These are phyloP conservation scores for Mycena vulgaris DNA, from an alignment of 768 basidiomycete species.

Conservation along the genomic window DNA sequence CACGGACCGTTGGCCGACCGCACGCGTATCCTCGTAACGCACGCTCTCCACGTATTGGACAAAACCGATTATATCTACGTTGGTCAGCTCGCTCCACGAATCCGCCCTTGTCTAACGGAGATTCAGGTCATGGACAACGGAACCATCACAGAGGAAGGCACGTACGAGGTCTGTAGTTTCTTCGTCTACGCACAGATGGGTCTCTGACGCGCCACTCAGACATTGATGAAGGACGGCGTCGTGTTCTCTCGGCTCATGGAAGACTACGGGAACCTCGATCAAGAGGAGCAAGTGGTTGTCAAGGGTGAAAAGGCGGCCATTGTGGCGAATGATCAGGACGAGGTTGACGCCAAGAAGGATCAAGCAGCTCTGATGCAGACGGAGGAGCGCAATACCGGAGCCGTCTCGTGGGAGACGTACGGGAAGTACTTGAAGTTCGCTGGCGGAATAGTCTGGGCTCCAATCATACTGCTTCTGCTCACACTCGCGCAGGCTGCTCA, in stretches of 20 bases:
- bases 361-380: slow-evolving; percentile 62
- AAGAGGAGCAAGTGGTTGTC: slow-evolving; percentile 51
- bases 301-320: slow-evolving; percentile 21
- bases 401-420: slow-evolving; percentile 67
- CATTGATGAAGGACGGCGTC: slow-evolving; percentile 59
- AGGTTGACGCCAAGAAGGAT: slow-evolving; percentile 34
- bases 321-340: slow-evolving; percentile 13
- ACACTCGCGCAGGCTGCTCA: slow-evolving; percentile 64
- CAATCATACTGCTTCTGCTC: slow-evolving; percentile 61
- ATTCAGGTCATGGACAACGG: slow-evolving; percentile 67
- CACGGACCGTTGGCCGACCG: slow-evolving; percentile 65
- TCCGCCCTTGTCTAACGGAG: neutral
- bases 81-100: neutral
- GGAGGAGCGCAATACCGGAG: slow-evolving; percentile 72
- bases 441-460: slow-evolving; percentile 65
- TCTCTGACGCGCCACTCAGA: slow-evolving; percentile 38
- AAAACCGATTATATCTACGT: slow-evolving; percentile 74
- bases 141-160: slow-evolving; percentile 73
- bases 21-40: slow-evolving; percentile 76
- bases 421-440: slow-evolving; percentile 61
- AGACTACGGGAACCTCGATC: slow-evolving; percentile 65
- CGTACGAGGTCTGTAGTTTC: slow-evolving; percentile 60
- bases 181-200: slow-evolving; percentile 8
- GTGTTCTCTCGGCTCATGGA: slow-evolving; percentile 68
- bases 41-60: slow-evolving; percentile 71